phyloP scores from a whole-genome alignment of 768 basidiomycete species.

The Suillus lakei region DNA sequence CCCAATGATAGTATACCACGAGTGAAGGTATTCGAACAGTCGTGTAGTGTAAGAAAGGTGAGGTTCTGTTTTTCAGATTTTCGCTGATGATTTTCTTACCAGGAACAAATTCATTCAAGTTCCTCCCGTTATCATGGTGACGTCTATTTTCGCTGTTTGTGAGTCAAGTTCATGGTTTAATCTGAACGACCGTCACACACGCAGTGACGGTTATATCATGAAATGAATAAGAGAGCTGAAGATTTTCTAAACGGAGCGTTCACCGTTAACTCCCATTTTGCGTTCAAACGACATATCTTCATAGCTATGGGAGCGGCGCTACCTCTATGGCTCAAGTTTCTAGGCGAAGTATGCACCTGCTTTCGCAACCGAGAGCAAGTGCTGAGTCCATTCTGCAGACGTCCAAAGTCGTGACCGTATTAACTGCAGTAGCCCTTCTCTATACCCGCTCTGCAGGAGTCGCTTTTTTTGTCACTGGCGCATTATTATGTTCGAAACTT shows the following conservation, averaged over 20 bases:
- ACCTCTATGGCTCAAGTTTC: conserved; percentile 33
- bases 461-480: conserved; percentile 62
- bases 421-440: conserved; percentile 55
- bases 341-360: conserved; percentile 33
- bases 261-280: not conserved
- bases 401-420: conserved; percentile 54
- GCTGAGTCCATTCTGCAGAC: conserved; percentile 45
- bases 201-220: not conserved
- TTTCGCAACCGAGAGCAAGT: not conserved
- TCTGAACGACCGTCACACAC: not conserved
- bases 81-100: not conserved
- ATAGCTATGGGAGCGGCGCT: not conserved
- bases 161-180: not conserved
- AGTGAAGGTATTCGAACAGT: not conserved
- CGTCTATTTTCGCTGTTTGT: not conserved
- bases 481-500: conserved; percentile 56
- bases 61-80: not conserved
- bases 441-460: conserved; percentile 68
- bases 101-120: not conserved
- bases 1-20: not conserved
- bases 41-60: not conserved
- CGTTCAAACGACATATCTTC: not conserved
- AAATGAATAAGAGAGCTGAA: not conserved
- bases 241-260: not conserved
- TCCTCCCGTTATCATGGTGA: too few relatives aligned